Evolutionary conservation across 257 asterid species (phyloP).

Genomic region (Vinca minor): DNA sequence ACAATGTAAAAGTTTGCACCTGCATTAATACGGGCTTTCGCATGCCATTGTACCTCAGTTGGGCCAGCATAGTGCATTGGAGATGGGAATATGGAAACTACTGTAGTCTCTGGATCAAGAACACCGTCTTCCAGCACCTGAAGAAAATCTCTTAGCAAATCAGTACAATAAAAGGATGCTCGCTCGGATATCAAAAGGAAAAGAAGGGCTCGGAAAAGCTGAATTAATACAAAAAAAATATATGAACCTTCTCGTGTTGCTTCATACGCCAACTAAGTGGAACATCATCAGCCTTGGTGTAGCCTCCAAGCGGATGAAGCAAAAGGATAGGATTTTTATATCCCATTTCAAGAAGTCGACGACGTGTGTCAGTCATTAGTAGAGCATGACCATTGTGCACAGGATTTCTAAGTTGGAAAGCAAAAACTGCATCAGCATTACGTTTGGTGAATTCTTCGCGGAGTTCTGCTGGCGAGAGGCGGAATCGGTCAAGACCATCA

Average conservation of each 20-base stretch:
- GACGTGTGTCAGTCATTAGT: slow-evolving; percentile 85
- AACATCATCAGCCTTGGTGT: slow-evolving; percentile 90
- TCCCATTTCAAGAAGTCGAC: slow-evolving; percentile 86
- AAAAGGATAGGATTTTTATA: slow-evolving; percentile 73
- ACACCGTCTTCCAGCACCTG: slow-evolving; percentile 93
- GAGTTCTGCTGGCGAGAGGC: slow-evolving; percentile 78
- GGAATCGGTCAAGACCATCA: slow-evolving; percentile 72
- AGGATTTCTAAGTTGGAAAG: slow-evolving; percentile 91
- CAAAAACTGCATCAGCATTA: slow-evolving; percentile 85
- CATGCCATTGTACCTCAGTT: slow-evolving; percentile 97
- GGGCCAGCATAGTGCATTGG: slow-evolving; percentile 99
- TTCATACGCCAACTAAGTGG: slow-evolving; percentile 91
- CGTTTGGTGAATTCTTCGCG: slow-evolving; percentile 65
- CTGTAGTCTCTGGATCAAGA: slow-evolving; percentile 84
- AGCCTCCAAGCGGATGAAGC: slow-evolving; percentile 88
- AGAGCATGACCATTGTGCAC: slow-evolving; percentile 94
- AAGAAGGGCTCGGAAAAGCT: no score
- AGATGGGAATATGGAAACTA: slow-evolving; percentile 90
- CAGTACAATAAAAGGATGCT: not conserved
- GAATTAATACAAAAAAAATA: no score
- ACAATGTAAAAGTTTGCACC: slow-evolving; percentile 93
- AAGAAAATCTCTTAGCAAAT: not conserved
- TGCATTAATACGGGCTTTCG: slow-evolving; percentile 92
- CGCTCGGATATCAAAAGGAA: not conserved
- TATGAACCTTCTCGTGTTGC: slow-evolving; percentile 82